Evolutionary conservation across 192 early-diverging fungal species (phyloP).

Genomic region (Chytriomyces sp.): DNA sequence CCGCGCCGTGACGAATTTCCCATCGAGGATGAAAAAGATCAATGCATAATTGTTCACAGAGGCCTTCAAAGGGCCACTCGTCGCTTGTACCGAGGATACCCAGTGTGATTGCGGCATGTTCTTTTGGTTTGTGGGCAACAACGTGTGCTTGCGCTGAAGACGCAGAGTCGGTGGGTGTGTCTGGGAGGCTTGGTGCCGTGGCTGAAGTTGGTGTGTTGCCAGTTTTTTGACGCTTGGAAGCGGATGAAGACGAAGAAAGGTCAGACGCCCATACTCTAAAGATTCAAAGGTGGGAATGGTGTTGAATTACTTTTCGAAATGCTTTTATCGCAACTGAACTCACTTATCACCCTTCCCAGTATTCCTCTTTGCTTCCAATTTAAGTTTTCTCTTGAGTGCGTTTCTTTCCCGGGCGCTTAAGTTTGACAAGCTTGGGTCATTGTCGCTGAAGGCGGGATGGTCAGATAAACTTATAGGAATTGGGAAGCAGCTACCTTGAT

Average conservation of each 20-base stretch:
- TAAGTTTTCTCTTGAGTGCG: constrained; percentile 85
- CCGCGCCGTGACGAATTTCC: constrained; percentile 96
- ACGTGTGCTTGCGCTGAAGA: neutral
- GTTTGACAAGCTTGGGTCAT: constrained; percentile 66
- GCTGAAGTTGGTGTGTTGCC: constrained; percentile 6
- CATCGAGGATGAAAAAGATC: constrained; percentile 78
- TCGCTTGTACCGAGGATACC: constrained; percentile 57
- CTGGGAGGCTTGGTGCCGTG: neutral
- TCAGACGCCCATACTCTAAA: constrained; percentile 54
- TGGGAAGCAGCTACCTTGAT: neutral
- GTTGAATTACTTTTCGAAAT: neutral
- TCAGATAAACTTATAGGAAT: neutral
- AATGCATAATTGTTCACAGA: constrained; percentile 71
- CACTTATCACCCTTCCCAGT: constrained; percentile 70
- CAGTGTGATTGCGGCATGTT: constrained; percentile 30
- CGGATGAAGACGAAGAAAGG: constrained; percentile 49
- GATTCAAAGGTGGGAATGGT: neutral
- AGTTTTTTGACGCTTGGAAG: constrained; percentile 44
- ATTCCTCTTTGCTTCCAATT: constrained; percentile 76
- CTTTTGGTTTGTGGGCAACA: constrained; percentile 42
- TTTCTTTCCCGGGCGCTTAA: constrained; percentile 90
- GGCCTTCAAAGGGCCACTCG: constrained; percentile 74
- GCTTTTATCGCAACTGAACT: constrained; percentile 13
- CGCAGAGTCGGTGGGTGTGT: neutral
- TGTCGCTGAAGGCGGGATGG: constrained; percentile 22